Evolutionary conservation across 441 rosid species (phyloP), one percentile per base, ranked within the genome.

Genomic region (Populus hybrid): DNA sequence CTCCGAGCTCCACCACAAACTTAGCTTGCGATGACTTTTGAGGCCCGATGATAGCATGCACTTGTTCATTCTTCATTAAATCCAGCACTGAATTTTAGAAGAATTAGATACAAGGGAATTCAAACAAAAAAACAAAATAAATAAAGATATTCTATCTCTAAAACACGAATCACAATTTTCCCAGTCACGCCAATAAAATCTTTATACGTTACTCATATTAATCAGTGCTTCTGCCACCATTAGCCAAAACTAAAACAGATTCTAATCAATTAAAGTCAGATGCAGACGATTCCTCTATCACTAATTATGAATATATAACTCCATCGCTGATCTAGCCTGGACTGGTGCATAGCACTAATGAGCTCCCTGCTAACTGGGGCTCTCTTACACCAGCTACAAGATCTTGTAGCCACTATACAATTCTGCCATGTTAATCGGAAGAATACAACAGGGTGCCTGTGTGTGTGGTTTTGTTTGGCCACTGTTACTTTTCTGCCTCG

Each of bases 51-150:
- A 26, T 26, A 46, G 85, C 89, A 5, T 82, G 78, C 79, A 85
- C 87, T 85, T 83, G 42, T 76, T 84, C 12, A 4, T 11, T 85
- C 35, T 86, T 78, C 11, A 86, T 79, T 71, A 89, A 83, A 61
- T 86, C 88, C 21, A 86, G 5, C 36, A 86, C 93, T 88, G 87
- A 53, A 72, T 77, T 57, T 50, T 50, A 50, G 2, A 50, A 50
- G n/a, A 66, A 66, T 21, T 12, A 21, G 14, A 21, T 23, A 66
- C 0, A n/a, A 23, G 2, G 26, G 6, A 66, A 28, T 4, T 4
- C 10, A 10, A 26, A 5, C 16, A 26, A 26, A 8, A 28, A 21
- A 1, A 2, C 7, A 10, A n/a, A n/a, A n/a, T n/a, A 7, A 21
- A 1, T 1, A 30, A 66, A 26, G 28, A 66, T 26, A 23, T 26